These are phyloP conservation scores for Capsella bursapastoris DNA, from an alignment of 345 rosid species.

Conservation along the genomic window DNA sequence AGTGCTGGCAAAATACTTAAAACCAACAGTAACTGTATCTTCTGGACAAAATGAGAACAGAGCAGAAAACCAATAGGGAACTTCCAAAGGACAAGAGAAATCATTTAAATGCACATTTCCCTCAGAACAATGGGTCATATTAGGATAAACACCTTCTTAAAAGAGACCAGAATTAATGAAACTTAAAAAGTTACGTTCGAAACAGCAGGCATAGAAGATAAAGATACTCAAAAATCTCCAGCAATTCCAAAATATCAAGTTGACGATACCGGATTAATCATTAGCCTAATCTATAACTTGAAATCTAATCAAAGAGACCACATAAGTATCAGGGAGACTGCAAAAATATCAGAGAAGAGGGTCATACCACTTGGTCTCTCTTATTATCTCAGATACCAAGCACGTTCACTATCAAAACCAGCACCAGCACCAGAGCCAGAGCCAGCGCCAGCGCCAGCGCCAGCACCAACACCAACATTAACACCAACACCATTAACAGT, in stretches of 20 bases:
- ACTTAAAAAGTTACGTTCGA: slow-evolving; percentile 14
- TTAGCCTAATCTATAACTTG: slow-evolving; percentile 34
- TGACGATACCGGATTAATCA: slow-evolving; percentile 28
- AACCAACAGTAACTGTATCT: slow-evolving; percentile 6
- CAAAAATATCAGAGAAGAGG: slow-evolving; percentile 18
- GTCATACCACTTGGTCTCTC: slow-evolving; percentile 31
- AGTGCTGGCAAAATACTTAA: neutral
- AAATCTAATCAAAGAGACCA: slow-evolving; percentile 26
- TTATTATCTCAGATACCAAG: slow-evolving; percentile 44
- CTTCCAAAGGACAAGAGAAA: slow-evolving; percentile 11
- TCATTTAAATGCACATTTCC: slow-evolving; percentile 17
- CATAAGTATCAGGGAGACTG: slow-evolving; percentile 15
- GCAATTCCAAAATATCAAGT: slow-evolving; percentile 10
- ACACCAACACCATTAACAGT: slow-evolving; percentile 3
- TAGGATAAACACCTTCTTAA: neutral
- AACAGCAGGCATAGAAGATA: slow-evolving; percentile 15
- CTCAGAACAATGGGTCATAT: slow-evolving; percentile 12
- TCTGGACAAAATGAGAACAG: neutral
- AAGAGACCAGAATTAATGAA: slow-evolving; percentile 13
- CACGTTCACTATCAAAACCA: slow-evolving; percentile 43
- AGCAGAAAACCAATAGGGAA: neutral
- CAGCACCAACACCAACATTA: slow-evolving; percentile 28
- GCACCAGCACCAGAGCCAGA: slow-evolving; percentile 29
- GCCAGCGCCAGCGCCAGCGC: neutral
- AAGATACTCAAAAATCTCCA: slow-evolving; percentile 18